Conservation (phyloP, 1,139 yeast genomes). For the Candida sp. region DNA sequence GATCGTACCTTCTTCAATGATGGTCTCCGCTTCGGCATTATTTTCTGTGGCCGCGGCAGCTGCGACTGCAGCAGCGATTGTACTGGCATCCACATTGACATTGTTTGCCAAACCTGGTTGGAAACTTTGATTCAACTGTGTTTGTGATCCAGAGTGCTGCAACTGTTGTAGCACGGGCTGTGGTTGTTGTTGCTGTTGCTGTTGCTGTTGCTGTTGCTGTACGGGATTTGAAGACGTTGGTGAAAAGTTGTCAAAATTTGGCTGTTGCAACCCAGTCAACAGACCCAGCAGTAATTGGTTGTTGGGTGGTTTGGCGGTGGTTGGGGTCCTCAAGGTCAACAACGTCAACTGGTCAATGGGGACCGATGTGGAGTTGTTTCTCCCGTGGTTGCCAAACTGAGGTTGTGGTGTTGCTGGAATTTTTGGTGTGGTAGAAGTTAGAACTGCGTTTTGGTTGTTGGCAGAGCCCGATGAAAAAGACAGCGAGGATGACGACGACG, state of each 20-base stretch:
- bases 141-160: neutral
- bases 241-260: slow-evolving; percentile 11
- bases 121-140: slow-evolving; percentile 6
- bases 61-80: slow-evolving; percentile 12
- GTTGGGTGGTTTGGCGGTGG: slow-evolving; percentile 7
- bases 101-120: slow-evolving; percentile 9
- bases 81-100: slow-evolving; percentile 13
- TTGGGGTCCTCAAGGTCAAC: slow-evolving; percentile 23
- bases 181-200: neutral
- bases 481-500: slow-evolving; percentile 12
- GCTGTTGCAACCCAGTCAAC: slow-evolving; percentile 9
- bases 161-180: slow-evolving; percentile 1
- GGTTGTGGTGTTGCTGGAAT: slow-evolving; percentile 10
- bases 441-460: slow-evolving; percentile 3
- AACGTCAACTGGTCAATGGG: slow-evolving; percentile 38
- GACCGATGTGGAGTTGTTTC: slow-evolving; percentile 16
- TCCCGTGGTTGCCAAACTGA: slow-evolving; percentile 8
- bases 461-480: slow-evolving; percentile 11
- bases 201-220: slow-evolving; percentile 1
- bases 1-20: slow-evolving; percentile 29
- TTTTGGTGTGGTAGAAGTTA: slow-evolving; percentile 11
- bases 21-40: slow-evolving; percentile 8
- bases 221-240: slow-evolving; percentile 2
- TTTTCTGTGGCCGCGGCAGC: slow-evolving; percentile 16
- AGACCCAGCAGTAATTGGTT: slow-evolving; percentile 8